Base-by-base conservation (phyloP, 768 basidiomycete species). In the Hortiboletus campestris region DNA sequence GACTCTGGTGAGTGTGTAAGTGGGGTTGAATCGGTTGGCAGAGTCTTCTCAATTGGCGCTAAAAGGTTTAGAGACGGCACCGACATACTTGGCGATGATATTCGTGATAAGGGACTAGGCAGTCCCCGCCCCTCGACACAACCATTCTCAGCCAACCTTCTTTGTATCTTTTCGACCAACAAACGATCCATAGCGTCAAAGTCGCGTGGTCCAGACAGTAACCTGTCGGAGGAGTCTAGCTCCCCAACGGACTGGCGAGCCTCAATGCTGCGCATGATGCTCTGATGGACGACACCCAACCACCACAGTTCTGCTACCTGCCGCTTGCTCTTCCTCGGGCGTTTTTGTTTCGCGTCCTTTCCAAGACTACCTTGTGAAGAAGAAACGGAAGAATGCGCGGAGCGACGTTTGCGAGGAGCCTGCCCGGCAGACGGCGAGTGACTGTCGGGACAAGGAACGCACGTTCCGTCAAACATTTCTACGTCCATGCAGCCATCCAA, bases 221-320 rank as follows among this genome's bases (percentile, higher is more conserved):
- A 48, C 20, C 19, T 22, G n/a, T 56, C 25, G 22, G 64, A 43
- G 22, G 51, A 17, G 22, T 55, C 55, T 31, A 42, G 39, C 49
- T 29, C 36, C 11, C 17, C 22, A 20, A 29, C 25, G 13, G 61
- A 47, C 35, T 45, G 56, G 34, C 58, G 65, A 49, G 22, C 48
- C 32, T 65, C 64, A 4, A 72, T 59, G 31, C 59, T 62, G 10
- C 61, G 56, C 17, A 63, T 38, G 48, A 77, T 67, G 50, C 73
- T 77, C 42, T 70, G 64, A 53, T 75, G 74, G 22, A 77, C 53
- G 14, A 70, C 64, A 1, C 70, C 72, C 41, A 75, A 59, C 68
- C 76, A 76, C 53, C 68, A 68, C 10, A 74, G 57, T 46, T 77
- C 76, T 17, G 66, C 63, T 2, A 67, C 62, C 3, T 70, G 73